These are phyloP conservation scores for Spatholobus suberectus DNA, from an alignment of 306 rosid genomes.

Conservation along the genomic window DNA sequence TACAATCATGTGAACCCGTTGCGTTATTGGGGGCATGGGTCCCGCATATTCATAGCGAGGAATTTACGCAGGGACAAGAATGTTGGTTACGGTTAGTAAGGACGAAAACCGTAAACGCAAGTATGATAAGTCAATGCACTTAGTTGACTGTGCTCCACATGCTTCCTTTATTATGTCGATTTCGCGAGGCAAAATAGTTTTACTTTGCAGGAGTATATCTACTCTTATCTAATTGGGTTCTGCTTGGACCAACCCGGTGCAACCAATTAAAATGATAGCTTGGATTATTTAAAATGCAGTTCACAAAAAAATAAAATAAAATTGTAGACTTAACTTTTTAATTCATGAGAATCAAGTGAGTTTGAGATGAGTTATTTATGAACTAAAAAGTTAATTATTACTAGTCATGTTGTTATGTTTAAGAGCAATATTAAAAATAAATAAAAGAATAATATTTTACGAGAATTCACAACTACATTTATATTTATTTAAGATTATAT, in stretches of 20 bases:
- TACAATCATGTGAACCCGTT: background rate
- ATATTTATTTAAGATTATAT: too few species aligned
- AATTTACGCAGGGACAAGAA: conserved; percentile 47
- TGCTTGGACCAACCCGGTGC: background rate
- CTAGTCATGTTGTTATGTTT: too few species aligned
- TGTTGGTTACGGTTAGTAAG: conserved; percentile 45
- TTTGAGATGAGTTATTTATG: too few species aligned
- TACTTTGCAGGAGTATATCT: background rate
- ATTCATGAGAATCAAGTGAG: background rate
- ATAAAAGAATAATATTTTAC: too few species aligned
- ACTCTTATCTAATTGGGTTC: background rate
- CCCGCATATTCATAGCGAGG: conserved; percentile 27
- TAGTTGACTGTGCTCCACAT: conserved; percentile 20
- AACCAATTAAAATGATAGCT: background rate
- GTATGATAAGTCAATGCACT: conserved; percentile 34
- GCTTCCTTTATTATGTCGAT: conserved; percentile 7
- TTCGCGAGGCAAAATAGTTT: background rate
- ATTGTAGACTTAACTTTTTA: background rate
- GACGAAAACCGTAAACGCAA: conserved; percentile 6
- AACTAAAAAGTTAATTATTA: too few species aligned
- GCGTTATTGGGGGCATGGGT: conserved; percentile 33
- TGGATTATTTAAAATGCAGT: background rate
- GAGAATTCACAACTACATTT: background rate
- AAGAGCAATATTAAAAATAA: background rate
- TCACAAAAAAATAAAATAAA: too few species aligned